These are phyloP conservation scores for Ophiostoma fasciatum DNA, from an alignment of 2,329 filamentous ascomycete species.

Conservation along the genomic window DNA sequence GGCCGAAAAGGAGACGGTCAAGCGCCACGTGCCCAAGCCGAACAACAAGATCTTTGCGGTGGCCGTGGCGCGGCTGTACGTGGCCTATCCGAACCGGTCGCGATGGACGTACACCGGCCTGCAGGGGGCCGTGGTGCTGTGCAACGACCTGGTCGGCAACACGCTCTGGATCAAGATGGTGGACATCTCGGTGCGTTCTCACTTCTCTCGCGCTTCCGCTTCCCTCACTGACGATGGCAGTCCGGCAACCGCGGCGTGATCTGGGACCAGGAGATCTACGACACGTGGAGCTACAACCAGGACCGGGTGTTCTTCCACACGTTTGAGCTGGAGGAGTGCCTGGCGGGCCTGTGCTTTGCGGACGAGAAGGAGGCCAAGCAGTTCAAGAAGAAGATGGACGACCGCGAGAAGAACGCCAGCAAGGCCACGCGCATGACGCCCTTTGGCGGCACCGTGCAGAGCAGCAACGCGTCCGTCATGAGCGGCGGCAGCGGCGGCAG, in stretches of 20 bases:
- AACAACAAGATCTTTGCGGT: constrained; percentile 97
- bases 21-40: constrained; percentile 82
- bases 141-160: constrained; percentile 86
- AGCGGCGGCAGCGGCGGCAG: constrained; percentile 18
- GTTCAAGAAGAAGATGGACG: constrained; percentile 95
- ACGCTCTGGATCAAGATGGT: constrained; percentile 98
- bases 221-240: constrained; percentile 26
- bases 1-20: constrained; percentile 92
- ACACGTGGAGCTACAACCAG: constrained; percentile 88
- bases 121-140: constrained; percentile 80
- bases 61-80: constrained; percentile 82
- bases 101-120: constrained; percentile 91
- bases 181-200: constrained; percentile 65
- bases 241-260: constrained; percentile 70
- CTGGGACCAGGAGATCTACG: constrained; percentile 97
- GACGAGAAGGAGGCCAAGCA: constrained; percentile 97
- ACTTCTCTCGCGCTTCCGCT: constrained; percentile 2
- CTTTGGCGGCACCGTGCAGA: constrained; percentile 38
- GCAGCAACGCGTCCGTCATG: constrained; percentile 15
- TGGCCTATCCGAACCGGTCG: constrained; percentile 72
- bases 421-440: constrained; percentile 70
- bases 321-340: constrained; percentile 86
- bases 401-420: constrained; percentile 87
- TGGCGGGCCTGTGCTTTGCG: constrained; percentile 79
- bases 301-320: constrained; percentile 96